phyloP scores from a whole-genome alignment of 2,329 filamentous ascomycete species.

The Colletotrichum coccodes region DNA sequence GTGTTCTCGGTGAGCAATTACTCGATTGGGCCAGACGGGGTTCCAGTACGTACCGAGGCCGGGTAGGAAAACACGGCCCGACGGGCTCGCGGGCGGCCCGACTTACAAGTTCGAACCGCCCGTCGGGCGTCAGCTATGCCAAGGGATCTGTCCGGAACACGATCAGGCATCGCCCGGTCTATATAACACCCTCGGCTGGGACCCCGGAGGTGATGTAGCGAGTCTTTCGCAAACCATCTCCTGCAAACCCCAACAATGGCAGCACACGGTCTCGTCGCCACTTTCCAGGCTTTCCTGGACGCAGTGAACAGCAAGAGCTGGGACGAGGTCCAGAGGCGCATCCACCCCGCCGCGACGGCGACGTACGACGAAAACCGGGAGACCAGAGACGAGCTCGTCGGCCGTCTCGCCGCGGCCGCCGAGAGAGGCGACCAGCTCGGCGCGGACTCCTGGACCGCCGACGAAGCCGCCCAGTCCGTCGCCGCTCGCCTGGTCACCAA shows the following conservation, averaged over 20 bases:
- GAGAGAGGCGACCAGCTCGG: constrained; percentile 1
- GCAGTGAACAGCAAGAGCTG: constrained; percentile 7
- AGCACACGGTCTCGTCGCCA: background rate
- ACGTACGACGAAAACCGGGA: background rate
- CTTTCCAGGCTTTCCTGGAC: constrained; percentile 5
- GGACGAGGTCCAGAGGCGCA: background rate
- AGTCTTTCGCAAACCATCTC: no score
- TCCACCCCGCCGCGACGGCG: background rate
- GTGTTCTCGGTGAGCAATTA: background rate
- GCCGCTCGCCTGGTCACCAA: constrained; percentile 1
- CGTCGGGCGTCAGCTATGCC: no score
- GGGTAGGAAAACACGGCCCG: background rate
- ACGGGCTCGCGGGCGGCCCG: background rate
- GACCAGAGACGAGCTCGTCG: constrained; percentile 2
- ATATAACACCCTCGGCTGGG: background rate
- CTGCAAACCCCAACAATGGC: background rate
- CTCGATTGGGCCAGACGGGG: background rate
- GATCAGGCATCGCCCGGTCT: no score
- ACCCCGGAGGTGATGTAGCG: no score
- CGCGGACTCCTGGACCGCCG: background rate
- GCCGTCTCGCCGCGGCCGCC: background rate
- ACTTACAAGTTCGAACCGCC: background rate
- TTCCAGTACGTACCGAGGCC: background rate
- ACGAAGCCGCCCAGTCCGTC: background rate
- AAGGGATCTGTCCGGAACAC: no score